Evolutionary conservation across 331 rosid species (phyloP), one percentile per base, ranked within the genome.

Genomic region (Pyrus hybrid): DNA sequence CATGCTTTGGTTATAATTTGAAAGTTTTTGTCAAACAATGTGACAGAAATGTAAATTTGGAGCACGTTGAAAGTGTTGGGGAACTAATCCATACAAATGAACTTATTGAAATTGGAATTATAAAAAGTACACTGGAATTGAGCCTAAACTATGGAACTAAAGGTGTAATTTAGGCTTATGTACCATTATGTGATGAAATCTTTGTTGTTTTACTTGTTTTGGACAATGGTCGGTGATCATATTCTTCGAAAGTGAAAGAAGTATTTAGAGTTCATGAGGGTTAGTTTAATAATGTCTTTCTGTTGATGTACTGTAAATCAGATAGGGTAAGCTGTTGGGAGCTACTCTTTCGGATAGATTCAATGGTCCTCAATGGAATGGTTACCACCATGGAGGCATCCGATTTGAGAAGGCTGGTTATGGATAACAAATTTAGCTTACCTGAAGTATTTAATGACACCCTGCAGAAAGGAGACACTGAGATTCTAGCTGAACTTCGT

Each of bases 301-400:
- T 72, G 60, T 76, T 73, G 62, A 65, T 81, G 71, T 87, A 64
- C 67, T 71, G 68, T 69, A 75, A 84, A 69, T 85, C 96, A 91
- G 98, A 89, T 82, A 86, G 54, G 63, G 74, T 77, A 73, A 62
- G 77, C 51, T 84, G 90, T 83, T 89, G 93, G 73, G 93, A 82
- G 79, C 67, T 91, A 84, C 85, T 93, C 80, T 93, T 85, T 85
- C 92, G 93, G 80, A 84, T 93, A 77, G 98, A 93, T 73, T 79
- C 96, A 51, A 89, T 88, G 96, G 92, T 87, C 71, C 91, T 91
- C 74, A 86, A 85, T 76, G 79, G 86, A 82, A 61, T 80, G 72
- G 74, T 93, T 83, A 79, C 71, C 67, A 68, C 82, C 17, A 83
- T 25, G 43, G 97, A 91, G 82, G 96, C 96, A 75, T 85, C 92